Evolutionary conservation across 129 eudicot species (phyloP).

Genomic region (Flaveria trinervia): DNA sequence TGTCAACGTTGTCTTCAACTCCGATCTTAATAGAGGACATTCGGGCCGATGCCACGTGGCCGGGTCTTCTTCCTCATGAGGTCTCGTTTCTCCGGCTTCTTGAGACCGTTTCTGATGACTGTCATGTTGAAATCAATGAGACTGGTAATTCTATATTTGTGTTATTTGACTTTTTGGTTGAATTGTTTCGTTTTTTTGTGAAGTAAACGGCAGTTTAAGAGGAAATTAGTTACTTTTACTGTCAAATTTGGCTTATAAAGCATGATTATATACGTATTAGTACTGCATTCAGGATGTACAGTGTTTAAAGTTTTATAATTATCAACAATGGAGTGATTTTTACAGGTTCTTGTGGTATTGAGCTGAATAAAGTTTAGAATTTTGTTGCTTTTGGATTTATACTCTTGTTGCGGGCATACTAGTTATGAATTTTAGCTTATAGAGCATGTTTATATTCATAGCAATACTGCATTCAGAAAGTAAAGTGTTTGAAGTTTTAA

Average conservation of each 20-base stretch:
- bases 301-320: background rate
- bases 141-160: constrained; percentile 52
- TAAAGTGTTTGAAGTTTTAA: too few species aligned
- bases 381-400: too few species aligned
- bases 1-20: constrained; percentile 70
- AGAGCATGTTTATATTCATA: constrained; percentile 1
- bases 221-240: background rate
- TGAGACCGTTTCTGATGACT: constrained; percentile 73
- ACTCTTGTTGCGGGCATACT: too few species aligned
- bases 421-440: background rate
- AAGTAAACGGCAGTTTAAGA: background rate
- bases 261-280: background rate
- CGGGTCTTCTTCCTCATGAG: constrained; percentile 87
- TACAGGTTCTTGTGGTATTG: background rate
- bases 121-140: constrained; percentile 79
- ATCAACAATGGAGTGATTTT: background rate
- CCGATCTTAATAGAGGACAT: constrained; percentile 86
- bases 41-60: constrained; percentile 69
- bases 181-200: background rate
- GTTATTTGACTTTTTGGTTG: background rate
- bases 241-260: background rate
- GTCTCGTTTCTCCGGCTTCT: constrained; percentile 77
- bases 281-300: too few species aligned
- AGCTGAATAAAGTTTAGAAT: too few species aligned
- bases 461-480: too few species aligned